A percentile compares a stretch with the other conserved stretches of the same genome.
Conservation (phyloP, 768 basidiomycete species). For the Terana coerulea region DNA sequence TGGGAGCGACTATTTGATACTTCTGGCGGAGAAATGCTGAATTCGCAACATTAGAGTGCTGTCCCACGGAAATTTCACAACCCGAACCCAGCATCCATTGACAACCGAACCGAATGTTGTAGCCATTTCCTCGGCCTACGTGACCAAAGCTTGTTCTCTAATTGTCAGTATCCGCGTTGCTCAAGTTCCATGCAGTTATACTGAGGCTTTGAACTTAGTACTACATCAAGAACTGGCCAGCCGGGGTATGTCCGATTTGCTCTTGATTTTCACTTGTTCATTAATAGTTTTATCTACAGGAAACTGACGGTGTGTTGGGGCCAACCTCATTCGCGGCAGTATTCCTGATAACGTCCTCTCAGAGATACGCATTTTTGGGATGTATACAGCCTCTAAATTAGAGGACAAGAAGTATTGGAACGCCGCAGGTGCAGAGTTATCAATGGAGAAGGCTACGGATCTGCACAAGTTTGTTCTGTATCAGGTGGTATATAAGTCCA, state of each 20-base stretch:
- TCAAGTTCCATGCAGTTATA: neutral
- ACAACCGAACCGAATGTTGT: neutral
- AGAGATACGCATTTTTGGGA: conserved; percentile 1
- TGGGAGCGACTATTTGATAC: neutral
- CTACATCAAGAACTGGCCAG: too few species aligned
- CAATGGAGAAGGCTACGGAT: neutral
- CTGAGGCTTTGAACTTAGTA: too few species aligned
- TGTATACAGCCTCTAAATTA: neutral
- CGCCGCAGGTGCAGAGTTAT: neutral
- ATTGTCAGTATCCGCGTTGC: neutral
- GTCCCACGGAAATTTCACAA: neutral
- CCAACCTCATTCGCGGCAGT: neutral
- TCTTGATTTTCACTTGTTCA: neutral
- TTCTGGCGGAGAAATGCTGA: neutral
- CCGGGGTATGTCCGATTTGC: neutral
- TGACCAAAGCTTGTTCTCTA: neutral
- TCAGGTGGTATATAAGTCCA: neutral
- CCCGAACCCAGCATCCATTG: neutral
- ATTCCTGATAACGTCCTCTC: neutral
- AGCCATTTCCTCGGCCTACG: neutral
- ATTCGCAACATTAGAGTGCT: neutral
- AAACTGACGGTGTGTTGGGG: neutral
- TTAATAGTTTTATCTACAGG: neutral
- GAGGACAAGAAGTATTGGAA: neutral
- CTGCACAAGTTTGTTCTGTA: neutral